Evolutionary conservation across 2,329 filamentous ascomycete species (phyloP).

Genomic region (Xylariales sp.): DNA sequence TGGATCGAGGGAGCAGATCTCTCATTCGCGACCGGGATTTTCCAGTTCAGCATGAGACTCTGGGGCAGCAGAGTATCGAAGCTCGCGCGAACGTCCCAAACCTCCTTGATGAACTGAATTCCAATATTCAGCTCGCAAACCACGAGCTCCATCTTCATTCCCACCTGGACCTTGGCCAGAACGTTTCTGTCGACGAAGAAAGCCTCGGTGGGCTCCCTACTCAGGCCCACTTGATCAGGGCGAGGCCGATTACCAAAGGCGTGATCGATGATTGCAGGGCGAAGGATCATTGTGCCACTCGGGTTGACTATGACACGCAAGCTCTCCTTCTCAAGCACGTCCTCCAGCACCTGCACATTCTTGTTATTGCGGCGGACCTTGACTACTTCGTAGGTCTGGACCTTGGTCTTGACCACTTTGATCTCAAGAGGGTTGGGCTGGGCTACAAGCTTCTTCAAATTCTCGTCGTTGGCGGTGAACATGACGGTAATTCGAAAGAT

Average conservation of each 20-base stretch:
- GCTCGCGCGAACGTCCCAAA: slow-evolving; percentile 50
- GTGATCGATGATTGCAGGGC: slow-evolving; percentile 41
- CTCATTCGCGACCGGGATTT: slow-evolving; percentile 43
- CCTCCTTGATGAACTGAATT: slow-evolving; percentile 58
- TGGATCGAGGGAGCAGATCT: slow-evolving; percentile 42
- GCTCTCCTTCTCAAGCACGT: slow-evolving; percentile 3
- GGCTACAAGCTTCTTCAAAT: slow-evolving; percentile 24
- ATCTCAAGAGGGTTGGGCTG: slow-evolving; percentile 26
- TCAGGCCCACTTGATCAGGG: slow-evolving; percentile 24
- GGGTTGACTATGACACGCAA: slow-evolving; percentile 28
- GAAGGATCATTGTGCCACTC: slow-evolving; percentile 41
- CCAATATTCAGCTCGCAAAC: slow-evolving; percentile 56
- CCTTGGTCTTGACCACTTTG: slow-evolving; percentile 39
- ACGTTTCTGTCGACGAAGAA: slow-evolving; percentile 65
- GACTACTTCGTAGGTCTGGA: slow-evolving; percentile 57
- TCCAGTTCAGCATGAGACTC: slow-evolving; percentile 64
- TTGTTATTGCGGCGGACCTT: slow-evolving; percentile 42
- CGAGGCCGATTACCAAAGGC: slow-evolving; percentile 39
- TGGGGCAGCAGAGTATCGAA: slow-evolving; percentile 65
- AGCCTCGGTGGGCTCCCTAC: slow-evolving; percentile 20
- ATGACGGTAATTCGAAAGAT: slow-evolving; percentile 41
- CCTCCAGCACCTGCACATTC: slow-evolving; percentile 25
- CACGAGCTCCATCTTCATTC: slow-evolving; percentile 56
- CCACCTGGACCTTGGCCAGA: slow-evolving; percentile 50
- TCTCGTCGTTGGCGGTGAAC: slow-evolving; percentile 20